Evolutionary conservation across 1,284 basidiomycete species (phyloP).

Genomic region (Apiotrichum gracile): DNA sequence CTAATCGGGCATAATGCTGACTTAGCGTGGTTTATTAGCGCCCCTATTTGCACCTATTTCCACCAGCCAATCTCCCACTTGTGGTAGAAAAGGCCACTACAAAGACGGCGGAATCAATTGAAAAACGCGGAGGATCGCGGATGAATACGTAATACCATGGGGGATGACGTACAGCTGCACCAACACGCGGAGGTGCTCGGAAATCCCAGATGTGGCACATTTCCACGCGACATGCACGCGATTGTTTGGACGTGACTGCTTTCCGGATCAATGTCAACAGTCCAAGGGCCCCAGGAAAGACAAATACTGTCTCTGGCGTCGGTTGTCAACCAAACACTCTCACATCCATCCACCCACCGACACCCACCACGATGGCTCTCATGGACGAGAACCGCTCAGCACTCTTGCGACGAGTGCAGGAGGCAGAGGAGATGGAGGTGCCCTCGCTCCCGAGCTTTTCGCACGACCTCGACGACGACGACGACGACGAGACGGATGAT

Average conservation of each 20-base stretch:
- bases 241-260: background rate
- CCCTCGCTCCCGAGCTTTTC: slow-evolving; percentile 42
- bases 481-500: slow-evolving; percentile 8
- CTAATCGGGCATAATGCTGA: too few species aligned
- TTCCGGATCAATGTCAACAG: background rate
- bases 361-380: slow-evolving; percentile 23
- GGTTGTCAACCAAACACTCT: background rate
- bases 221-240: background rate
- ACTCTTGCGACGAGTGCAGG: slow-evolving; percentile 35
- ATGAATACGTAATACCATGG: too few species aligned
- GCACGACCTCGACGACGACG: slow-evolving; percentile 36
- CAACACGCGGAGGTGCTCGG: background rate
- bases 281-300: background rate
- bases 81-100: too few species aligned
- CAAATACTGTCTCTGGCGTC: background rate
- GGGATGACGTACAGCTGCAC: background rate
- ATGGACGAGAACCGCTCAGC: slow-evolving; percentile 34
- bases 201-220: background rate
- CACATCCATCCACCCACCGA: background rate
- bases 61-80: too few species aligned
- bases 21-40: too few species aligned
- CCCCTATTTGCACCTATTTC: too few species aligned
- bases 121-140: too few species aligned
- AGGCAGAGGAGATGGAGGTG: slow-evolving; percentile 40
- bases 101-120: too few species aligned